Evolutionary conservation across 257 asterid genomes (phyloP), one percentile per base, ranked within the genome.

Genomic region (Forsythia suspensa): DNA sequence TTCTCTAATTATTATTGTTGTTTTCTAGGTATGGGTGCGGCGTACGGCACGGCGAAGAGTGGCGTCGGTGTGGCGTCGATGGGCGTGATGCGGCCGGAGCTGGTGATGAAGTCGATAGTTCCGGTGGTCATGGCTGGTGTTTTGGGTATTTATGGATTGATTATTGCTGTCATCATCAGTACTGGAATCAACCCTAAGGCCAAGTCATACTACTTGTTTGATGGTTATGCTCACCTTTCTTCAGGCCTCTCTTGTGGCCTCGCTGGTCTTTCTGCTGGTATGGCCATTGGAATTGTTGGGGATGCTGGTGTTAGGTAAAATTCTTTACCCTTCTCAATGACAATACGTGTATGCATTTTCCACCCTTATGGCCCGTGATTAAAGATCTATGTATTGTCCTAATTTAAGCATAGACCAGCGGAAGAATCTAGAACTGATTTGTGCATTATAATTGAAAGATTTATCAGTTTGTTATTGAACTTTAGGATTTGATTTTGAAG

Each of bases 91-190:
- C 81, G 93, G 80, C 96, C 94, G 66, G 96, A 91, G 84, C 81
- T 91, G 80, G 96, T 91, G 70, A 91, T 89, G 94, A 91, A 89
- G 81, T 91, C 96, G 9, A 91, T 90, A n/a, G 94, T 91, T 41
- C 96, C 96, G 3, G 92, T 91, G 61, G 96, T 91, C 79, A 91
- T 91, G 96, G 96, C 96, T 84, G 92, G 96, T 84, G 96, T 91
- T 65, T 85, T 90, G 85, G 96, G 96, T 83, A 91, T 91, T 68
- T 91, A 91, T 59, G 94, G 96, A 0, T 74, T 91, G 74, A 91
- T 91, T 85, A 91, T 91, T 81, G 96, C 94, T 76, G 94, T 91
- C 48, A 91, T 89, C 48, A 91, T 91, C 42, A 91, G 93, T 77
- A 91, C 93, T 16, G 92, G 96, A 16, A 91, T 91, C 76, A 91